Conservation (phyloP, 495 filamentous ascomycete species). For the Penicillium coffeae region DNA sequence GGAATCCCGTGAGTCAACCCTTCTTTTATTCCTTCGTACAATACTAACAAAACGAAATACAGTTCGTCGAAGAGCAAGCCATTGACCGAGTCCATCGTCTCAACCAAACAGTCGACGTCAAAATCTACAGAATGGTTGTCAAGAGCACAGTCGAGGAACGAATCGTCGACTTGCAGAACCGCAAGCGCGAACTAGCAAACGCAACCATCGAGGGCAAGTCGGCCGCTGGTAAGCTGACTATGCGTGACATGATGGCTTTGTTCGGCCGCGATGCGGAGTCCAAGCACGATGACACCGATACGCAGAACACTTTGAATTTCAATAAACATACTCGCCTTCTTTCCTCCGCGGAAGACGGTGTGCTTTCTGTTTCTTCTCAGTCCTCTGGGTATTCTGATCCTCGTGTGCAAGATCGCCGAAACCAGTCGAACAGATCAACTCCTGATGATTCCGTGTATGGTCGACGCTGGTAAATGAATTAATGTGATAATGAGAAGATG, state of each 20-base stretch:
- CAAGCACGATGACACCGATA: constrained; percentile 33
- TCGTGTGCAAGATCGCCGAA: constrained; percentile 25
- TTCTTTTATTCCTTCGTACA: background rate
- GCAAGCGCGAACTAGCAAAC: constrained; percentile 83
- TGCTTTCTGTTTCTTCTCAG: constrained; percentile 10
- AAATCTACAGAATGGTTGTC: constrained; percentile 90
- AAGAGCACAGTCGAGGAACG: constrained; percentile 82
- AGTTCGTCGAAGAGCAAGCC: constrained; percentile 97
- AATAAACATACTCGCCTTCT: constrained; percentile 27
- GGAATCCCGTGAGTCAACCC: constrained; percentile 75
- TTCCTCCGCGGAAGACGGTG: constrained; percentile 18
- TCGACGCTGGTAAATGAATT: constrained; percentile 38
- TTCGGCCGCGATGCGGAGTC: constrained; percentile 74
- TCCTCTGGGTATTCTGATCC: constrained; percentile 16
- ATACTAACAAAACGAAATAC: constrained; percentile 19
- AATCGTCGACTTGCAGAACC: constrained; percentile 86
- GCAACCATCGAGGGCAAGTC: constrained; percentile 79
- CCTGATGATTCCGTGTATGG: constrained; percentile 43
- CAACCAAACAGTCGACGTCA: constrained; percentile 89
- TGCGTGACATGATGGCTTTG: constrained; percentile 89
- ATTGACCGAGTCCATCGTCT: constrained; percentile 97
- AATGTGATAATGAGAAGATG: constrained; percentile 9
- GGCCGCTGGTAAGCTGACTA: constrained; percentile 72
- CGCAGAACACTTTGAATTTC: constrained; percentile 29
- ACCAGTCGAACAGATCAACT: constrained; percentile 20